Percentiles rank a stretch among this genome's conserved stretches.
phyloP scores from a whole-genome alignment of 2,329 filamentous ascomycete genomes.

The Monilinia polystroma region DNA sequence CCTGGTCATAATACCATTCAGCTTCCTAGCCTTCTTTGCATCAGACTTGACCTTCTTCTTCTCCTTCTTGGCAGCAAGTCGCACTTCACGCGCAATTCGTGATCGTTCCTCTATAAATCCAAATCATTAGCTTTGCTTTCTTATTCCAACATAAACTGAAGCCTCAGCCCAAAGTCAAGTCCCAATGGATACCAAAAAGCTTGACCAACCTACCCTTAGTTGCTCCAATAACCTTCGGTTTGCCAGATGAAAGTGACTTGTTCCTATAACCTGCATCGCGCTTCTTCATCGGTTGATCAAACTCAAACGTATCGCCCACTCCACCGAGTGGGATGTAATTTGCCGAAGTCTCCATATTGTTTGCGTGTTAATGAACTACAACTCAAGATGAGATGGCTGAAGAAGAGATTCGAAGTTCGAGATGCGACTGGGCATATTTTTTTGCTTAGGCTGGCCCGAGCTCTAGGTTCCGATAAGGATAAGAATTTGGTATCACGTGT shows the following conservation, averaged over 20 bases:
- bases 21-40: constrained; percentile 34
- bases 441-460: constrained; percentile 1
- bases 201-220: constrained; percentile 24
- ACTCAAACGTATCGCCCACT: constrained; percentile 6
- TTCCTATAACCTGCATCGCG: constrained; percentile 14
- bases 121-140: background rate
- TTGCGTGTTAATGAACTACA: background rate
- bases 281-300: constrained; percentile 18
- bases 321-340: constrained; percentile 26
- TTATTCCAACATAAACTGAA: background rate
- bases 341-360: constrained; percentile 24
- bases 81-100: constrained; percentile 30
- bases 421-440: constrained; percentile 5
- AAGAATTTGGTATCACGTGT: constrained; percentile 13
- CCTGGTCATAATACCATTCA: constrained; percentile 33
- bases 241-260: constrained; percentile 3
- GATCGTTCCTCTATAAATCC: constrained; percentile 31
- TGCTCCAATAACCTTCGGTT: constrained; percentile 19
- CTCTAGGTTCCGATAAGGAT: constrained; percentile 15
- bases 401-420: background rate
- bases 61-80: constrained; percentile 32
- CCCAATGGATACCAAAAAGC: background rate
- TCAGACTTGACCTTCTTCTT: constrained; percentile 37
- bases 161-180: background rate
- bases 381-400: background rate